Percentiles rank a stretch among this genome's conserved stretches.
phyloP scores from a whole-genome alignment of 176 grass and related monocot genomes.

The Neostapfia colusana region DNA sequence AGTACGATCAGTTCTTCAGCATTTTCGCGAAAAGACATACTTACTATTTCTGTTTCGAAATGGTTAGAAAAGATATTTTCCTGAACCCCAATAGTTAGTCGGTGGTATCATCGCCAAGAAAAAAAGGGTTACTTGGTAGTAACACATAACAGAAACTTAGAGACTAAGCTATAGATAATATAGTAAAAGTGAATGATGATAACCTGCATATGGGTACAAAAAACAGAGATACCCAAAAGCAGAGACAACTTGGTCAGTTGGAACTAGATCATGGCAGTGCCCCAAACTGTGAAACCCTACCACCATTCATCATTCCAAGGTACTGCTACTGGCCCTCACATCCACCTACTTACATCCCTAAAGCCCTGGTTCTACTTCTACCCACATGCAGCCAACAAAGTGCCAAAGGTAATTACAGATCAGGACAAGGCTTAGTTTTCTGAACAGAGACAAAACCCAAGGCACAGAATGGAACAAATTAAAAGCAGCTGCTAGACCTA shows the following conservation, averaged over 20 bases:
- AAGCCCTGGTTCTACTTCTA: slow-evolving; percentile 37
- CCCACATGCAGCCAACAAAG: slow-evolving; percentile 38
- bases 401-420: slow-evolving; percentile 40
- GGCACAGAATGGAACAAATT: slow-evolving; percentile 15
- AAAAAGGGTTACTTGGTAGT: too few species aligned
- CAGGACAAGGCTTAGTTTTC: slow-evolving; percentile 45
- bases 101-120: too few species aligned
- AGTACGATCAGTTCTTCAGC: not conserved
- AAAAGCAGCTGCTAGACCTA: slow-evolving; percentile 41
- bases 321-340: slow-evolving; percentile 13
- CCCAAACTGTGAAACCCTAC: slow-evolving; percentile 26
- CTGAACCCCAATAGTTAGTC: not conserved
- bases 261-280: slow-evolving; percentile 43
- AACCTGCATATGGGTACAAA: slow-evolving; percentile 11
- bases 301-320: slow-evolving; percentile 56
- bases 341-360: not conserved
- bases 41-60: not conserved
- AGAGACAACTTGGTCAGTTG: slow-evolving; percentile 1
- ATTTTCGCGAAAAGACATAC: not conserved
- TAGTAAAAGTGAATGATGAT: not conserved
- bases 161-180: not conserved
- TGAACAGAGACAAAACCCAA: slow-evolving; percentile 38
- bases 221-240: not conserved
- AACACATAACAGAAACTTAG: not conserved
- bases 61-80: not conserved